Conservation (phyloP, 2,329 filamentous ascomycete species). For the Botrytis galanthina region DNA sequence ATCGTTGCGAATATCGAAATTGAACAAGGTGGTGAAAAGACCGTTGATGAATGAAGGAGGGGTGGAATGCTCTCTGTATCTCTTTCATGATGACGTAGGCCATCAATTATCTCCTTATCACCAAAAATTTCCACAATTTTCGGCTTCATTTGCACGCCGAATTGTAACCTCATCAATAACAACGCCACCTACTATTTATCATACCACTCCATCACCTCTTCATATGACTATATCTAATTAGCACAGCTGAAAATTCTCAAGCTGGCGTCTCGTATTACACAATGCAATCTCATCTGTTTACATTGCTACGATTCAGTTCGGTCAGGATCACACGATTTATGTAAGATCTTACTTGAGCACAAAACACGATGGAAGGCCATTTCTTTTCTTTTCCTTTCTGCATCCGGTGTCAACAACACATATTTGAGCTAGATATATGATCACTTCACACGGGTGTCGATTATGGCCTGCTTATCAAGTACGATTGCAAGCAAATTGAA, state of each 20-base stretch:
- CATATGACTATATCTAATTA: not conserved
- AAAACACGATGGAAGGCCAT: not conserved
- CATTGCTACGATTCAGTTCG: not conserved
- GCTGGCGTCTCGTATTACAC: not conserved
- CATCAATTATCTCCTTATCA: not conserved
- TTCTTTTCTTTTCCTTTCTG: not conserved
- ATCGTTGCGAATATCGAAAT: not conserved
- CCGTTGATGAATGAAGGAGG: not conserved
- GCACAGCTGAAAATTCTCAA: not conserved
- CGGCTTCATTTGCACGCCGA: not conserved
- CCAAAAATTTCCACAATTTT: not conserved
- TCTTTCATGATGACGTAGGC: constrained; percentile 10
- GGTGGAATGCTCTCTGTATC: not conserved
- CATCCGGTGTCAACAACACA: too few species aligned
- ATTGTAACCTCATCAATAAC: not conserved
- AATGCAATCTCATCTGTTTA: not conserved
- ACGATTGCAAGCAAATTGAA: not conserved
- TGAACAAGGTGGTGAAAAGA: not conserved
- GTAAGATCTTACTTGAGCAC: not conserved
- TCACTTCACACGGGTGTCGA: not conserved
- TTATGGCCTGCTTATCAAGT: not conserved
- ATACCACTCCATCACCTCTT: not conserved
- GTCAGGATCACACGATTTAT: not conserved
- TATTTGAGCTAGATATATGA: not conserved
- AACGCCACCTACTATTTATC: not conserved